Conservation (phyloP, 176 grass and related monocot species). For the Musa schizocarpa region DNA sequence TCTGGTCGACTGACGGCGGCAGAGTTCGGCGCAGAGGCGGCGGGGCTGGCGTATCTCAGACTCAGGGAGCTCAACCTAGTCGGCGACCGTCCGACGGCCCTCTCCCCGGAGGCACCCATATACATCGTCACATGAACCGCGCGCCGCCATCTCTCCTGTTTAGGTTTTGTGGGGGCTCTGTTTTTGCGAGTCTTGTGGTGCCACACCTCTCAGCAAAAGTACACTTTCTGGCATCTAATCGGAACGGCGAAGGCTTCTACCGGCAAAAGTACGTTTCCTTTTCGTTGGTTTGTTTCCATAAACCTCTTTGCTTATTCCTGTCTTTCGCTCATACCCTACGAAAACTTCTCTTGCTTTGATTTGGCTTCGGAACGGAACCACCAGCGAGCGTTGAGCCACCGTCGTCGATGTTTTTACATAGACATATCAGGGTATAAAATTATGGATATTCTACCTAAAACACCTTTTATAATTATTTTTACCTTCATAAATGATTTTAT, state of each 20-base stretch:
- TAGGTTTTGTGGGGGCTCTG: no score
- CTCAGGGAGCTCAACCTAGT: slow-evolving; percentile 24
- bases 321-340: neutral
- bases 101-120: slow-evolving; percentile 34
- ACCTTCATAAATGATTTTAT: no score
- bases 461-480: no score
- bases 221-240: neutral
- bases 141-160: no score
- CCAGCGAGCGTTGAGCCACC: no score
- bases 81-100: neutral
- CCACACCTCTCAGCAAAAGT: neutral
- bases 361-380: no score
- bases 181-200: neutral
- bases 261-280: neutral
- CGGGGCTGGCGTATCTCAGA: slow-evolving; percentile 28
- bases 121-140: slow-evolving; percentile 48
- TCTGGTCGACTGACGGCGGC: slow-evolving; percentile 28
- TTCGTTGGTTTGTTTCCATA: neutral
- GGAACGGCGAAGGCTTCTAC: neutral
- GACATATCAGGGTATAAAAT: no score
- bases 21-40: slow-evolving; percentile 29
- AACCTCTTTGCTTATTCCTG: neutral
- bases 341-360: no score
- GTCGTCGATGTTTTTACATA: no score
- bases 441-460: no score